Evolutionary conservation across 257 asterid genomes (phyloP).

Genomic region (Solanum acaule): DNA sequence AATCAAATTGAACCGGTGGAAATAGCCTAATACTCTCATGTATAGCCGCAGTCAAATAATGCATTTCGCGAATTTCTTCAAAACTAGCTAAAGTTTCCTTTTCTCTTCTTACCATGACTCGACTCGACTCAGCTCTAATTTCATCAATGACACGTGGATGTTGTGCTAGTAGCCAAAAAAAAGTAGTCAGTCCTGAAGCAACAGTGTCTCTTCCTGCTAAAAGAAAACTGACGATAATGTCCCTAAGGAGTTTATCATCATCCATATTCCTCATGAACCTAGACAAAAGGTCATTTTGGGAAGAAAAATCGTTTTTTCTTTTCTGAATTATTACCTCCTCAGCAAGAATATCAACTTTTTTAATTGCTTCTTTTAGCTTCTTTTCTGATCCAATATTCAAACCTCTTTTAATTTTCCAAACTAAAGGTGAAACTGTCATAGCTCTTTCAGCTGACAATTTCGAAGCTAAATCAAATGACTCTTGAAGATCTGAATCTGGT

Average conservation of each 20-base stretch:
- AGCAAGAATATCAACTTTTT: slow-evolving; percentile 24
- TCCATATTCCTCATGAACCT: slow-evolving; percentile 44
- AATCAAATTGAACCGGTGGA: slow-evolving; percentile 85
- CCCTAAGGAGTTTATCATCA: slow-evolving; percentile 49
- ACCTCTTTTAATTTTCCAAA: slow-evolving; percentile 58
- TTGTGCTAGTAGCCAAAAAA: slow-evolving; percentile 39
- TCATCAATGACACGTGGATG: slow-evolving; percentile 5
- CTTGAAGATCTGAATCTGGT: slow-evolving; percentile 42
- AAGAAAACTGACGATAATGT: slow-evolving; percentile 59
- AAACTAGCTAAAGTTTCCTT: slow-evolving; percentile 1
- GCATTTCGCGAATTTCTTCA: slow-evolving; percentile 38
- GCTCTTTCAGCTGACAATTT: slow-evolving; percentile 69
- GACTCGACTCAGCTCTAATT: slow-evolving; percentile 24
- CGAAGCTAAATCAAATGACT: slow-evolving; percentile 65
- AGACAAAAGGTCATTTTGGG: slow-evolving; percentile 30
- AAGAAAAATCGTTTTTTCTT: slow-evolving; percentile 7
- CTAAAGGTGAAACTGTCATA: slow-evolving; percentile 36
- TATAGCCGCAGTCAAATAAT: slow-evolving; percentile 51
- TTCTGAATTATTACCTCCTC: slow-evolving; percentile 19
- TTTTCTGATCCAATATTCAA: slow-evolving; percentile 58
- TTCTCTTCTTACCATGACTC: slow-evolving; percentile 13
- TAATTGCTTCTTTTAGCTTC: slow-evolving; percentile 40
- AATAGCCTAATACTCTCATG: slow-evolving; percentile 61
- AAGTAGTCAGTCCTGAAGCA: slow-evolving; percentile 54
- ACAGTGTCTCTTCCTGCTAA: slow-evolving; percentile 78